Conservation (phyloP, 1,284 basidiomycete species). For the Cutaneotrichosporon curvatum region DNA sequence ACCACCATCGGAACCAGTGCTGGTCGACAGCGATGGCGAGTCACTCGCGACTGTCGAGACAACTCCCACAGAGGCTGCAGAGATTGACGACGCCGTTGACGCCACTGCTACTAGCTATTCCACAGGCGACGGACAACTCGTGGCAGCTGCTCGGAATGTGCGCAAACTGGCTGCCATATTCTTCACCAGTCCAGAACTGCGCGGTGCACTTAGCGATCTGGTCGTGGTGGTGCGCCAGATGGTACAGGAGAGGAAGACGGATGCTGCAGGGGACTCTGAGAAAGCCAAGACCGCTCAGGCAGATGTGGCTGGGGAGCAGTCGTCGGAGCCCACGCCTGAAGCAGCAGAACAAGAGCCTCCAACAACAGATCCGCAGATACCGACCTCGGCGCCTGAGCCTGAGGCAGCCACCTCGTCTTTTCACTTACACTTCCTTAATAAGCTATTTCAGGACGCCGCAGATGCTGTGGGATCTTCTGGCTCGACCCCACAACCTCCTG, state of each 20-base stretch:
- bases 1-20: background rate
- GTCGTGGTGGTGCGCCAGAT: too few relatives aligned
- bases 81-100: background rate
- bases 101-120: background rate
- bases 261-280: background rate
- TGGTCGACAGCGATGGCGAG: background rate
- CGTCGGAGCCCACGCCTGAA: too few relatives aligned
- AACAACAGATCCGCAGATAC: too few relatives aligned
- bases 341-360: too few relatives aligned
- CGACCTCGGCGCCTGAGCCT: too few relatives aligned
- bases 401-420: too few relatives aligned
- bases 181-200: slow-evolving; percentile 7
- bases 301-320: too few relatives aligned
- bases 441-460: too few relatives aligned
- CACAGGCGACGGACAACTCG: slow-evolving; percentile 5
- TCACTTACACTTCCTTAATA: too few relatives aligned
- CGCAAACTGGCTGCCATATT: slow-evolving; percentile 7
- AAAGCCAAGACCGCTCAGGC: background rate
- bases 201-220: background rate
- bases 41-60: background rate
- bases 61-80: background rate
- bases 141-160: slow-evolving; percentile 1
- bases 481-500: too few relatives aligned
- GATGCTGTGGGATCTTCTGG: too few relatives aligned
- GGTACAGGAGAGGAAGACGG: background rate